Conservation (phyloP, 495 filamentous ascomycete genomes). For the Extremus antarcticus region DNA sequence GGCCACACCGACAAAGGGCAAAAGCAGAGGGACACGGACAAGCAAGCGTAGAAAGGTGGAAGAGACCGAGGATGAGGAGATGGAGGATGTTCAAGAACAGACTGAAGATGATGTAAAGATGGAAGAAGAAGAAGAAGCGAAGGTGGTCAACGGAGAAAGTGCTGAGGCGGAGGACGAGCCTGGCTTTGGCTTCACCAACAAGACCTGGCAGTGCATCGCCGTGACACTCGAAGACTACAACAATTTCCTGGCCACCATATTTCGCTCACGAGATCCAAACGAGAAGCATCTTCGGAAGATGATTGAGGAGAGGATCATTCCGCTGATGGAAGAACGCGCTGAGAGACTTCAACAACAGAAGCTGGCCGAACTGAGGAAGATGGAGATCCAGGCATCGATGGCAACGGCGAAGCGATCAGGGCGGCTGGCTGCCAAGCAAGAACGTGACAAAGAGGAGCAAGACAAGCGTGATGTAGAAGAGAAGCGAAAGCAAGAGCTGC, state of each 20-base stretch:
- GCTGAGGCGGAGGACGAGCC: conserved; percentile 31
- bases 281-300: conserved; percentile 64
- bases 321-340: conserved; percentile 71
- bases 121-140: conserved; percentile 8
- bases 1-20: conserved; percentile 53
- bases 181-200: conserved; percentile 49
- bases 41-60: conserved; percentile 60
- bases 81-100: conserved; percentile 30
- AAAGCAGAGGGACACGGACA: conserved; percentile 46
- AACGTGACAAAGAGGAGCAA: conserved; percentile 64
- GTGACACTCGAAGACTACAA: conserved; percentile 67
- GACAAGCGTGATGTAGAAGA: conserved; percentile 60
- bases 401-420: conserved; percentile 91
- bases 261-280: conserved; percentile 64
- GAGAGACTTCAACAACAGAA: conserved; percentile 61
- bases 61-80: conserved; percentile 42
- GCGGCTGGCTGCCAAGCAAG: conserved; percentile 67
- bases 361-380: conserved; percentile 63
- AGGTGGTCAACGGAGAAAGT: conserved; percentile 31
- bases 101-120: conserved; percentile 26
- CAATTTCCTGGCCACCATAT: conserved; percentile 56
- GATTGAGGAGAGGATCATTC: conserved; percentile 64
- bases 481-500: conserved; percentile 54
- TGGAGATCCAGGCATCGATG: conserved; percentile 68
- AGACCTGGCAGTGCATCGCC: conserved; percentile 87